phyloP scores from a whole-genome alignment of 352 stramenopile genomes.

The Phytopythium montanum region DNA sequence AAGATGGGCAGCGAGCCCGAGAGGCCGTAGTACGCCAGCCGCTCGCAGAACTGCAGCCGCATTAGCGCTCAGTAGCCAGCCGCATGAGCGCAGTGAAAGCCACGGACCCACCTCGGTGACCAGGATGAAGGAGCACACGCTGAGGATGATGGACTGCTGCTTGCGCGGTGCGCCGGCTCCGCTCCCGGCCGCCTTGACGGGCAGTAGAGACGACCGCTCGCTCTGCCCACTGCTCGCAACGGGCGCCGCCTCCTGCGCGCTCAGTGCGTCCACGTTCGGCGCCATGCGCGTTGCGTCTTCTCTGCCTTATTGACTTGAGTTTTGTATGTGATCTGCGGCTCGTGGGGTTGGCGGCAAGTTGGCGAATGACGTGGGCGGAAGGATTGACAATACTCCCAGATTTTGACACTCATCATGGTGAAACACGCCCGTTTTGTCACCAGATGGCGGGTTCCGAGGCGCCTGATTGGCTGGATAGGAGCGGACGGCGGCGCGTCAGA shows the following conservation, averaged over 20 bases:
- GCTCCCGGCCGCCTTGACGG: constrained; percentile 13
- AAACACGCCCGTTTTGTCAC: constrained; percentile 1
- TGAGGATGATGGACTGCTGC: constrained; percentile 78
- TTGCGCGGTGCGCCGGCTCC: constrained; percentile 1
- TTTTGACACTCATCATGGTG: not conserved
- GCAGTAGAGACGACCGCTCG: constrained; percentile 21
- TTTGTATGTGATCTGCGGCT: not conserved
- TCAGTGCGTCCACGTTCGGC: constrained; percentile 10
- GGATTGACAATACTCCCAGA: not conserved
- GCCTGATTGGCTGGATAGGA: not conserved
- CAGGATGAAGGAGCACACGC: constrained; percentile 87
- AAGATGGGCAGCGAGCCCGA: constrained; percentile 85
- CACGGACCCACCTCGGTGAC: constrained; percentile 54
- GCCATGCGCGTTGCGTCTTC: constrained; percentile 12
- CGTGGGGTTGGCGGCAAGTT: not conserved
- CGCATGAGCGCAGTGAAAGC: too few relatives aligned
- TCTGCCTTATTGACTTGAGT: not conserved
- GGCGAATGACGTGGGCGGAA: constrained; percentile 1
- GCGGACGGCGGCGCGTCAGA: not conserved
- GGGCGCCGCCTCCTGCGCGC: constrained; percentile 10
- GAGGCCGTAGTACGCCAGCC: constrained; percentile 78
- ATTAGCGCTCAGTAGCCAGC: too few relatives aligned
- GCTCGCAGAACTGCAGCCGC: constrained; percentile 63
- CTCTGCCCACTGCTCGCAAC: not conserved
- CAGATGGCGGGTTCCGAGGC: not conserved